phyloP scores from a whole-genome alignment of 768 basidiomycete species.

The Dacryopinax primogenitus region DNA sequence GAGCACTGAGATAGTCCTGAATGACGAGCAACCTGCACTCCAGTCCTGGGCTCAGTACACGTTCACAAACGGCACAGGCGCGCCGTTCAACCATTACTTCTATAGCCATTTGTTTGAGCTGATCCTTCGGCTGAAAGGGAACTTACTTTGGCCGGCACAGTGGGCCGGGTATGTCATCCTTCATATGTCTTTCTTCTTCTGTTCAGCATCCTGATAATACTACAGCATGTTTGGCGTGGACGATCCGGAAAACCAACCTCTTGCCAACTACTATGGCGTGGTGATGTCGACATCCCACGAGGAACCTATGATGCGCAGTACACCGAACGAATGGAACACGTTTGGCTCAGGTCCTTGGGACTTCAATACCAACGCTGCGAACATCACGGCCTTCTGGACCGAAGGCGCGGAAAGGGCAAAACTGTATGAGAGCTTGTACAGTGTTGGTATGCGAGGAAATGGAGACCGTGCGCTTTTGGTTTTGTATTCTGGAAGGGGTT shows the following conservation, averaged over 20 bases:
- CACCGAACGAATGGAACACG: constrained; percentile 48
- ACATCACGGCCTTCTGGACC: constrained; percentile 50
- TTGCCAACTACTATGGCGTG: constrained; percentile 52
- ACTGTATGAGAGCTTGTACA: constrained; percentile 49
- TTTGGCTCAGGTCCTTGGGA: constrained; percentile 51
- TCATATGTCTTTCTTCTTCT: neutral
- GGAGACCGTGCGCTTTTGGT: constrained; percentile 27
- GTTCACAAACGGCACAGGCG: constrained; percentile 49
- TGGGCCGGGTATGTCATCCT: constrained; percentile 17
- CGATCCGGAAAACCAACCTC: constrained; percentile 45
- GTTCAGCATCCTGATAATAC: constrained; percentile 15
- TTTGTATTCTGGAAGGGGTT: neutral
- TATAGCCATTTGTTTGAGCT: constrained; percentile 49
- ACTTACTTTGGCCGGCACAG: constrained; percentile 55
- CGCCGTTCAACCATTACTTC: constrained; percentile 52
- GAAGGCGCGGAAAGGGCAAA: constrained; percentile 46
- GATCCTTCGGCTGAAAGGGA: constrained; percentile 51
- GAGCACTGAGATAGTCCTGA: constrained; percentile 36
- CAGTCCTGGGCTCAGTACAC: constrained; percentile 59
- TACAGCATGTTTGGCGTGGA: constrained; percentile 42
- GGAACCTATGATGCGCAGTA: constrained; percentile 63
- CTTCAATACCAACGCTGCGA: constrained; percentile 41
- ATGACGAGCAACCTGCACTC: constrained; percentile 62
- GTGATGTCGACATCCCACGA: constrained; percentile 63
- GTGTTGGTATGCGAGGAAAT: constrained; percentile 55